Conservation (phyloP, 106 monocot species). For the Amphibolis antarctica region DNA sequence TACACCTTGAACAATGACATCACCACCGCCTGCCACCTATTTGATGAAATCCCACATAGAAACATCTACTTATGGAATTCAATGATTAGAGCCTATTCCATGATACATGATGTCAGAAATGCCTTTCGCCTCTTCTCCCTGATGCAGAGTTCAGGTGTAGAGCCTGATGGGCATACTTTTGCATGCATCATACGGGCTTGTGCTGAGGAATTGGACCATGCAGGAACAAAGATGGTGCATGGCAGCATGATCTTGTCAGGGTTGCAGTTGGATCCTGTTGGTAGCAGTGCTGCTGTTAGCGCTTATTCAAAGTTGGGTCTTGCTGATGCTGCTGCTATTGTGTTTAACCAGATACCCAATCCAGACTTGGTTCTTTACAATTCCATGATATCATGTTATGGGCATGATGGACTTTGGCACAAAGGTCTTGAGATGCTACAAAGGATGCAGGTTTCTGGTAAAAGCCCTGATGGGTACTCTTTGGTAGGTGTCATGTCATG, state of each 20-base stretch:
- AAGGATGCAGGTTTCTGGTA: constrained; percentile 20
- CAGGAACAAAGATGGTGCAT: constrained; percentile 18
- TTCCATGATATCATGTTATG: constrained; percentile 35
- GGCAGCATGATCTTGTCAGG: constrained; percentile 21
- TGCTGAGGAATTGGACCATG: constrained; percentile 21
- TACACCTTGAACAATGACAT: constrained; percentile 25
- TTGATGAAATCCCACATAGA: constrained; percentile 30
- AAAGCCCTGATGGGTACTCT: constrained; percentile 44
- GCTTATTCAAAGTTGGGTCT: constrained; percentile 38
- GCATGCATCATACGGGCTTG: constrained; percentile 47
- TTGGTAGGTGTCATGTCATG: constrained; percentile 48
- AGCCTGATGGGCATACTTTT: constrained; percentile 46
- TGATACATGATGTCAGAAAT: constrained; percentile 14
- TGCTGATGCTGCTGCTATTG: constrained; percentile 9
- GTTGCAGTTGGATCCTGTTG: constrained; percentile 14
- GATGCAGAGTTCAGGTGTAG: constrained; percentile 15
- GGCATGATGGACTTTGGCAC: constrained; percentile 26
- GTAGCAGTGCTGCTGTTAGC: constrained; percentile 25
- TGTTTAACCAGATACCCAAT: constrained; percentile 28
- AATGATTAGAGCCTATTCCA: constrained; percentile 46
- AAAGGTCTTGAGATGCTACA: constrained; percentile 35
- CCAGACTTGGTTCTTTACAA: constrained; percentile 55
- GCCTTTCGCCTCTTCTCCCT: constrained; percentile 34
- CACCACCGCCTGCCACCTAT: constrained; percentile 26
- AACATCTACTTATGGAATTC: constrained; percentile 36